Base-by-base conservation (phyloP, 805 yeast species). In the Pichia gijzeniarum region DNA sequence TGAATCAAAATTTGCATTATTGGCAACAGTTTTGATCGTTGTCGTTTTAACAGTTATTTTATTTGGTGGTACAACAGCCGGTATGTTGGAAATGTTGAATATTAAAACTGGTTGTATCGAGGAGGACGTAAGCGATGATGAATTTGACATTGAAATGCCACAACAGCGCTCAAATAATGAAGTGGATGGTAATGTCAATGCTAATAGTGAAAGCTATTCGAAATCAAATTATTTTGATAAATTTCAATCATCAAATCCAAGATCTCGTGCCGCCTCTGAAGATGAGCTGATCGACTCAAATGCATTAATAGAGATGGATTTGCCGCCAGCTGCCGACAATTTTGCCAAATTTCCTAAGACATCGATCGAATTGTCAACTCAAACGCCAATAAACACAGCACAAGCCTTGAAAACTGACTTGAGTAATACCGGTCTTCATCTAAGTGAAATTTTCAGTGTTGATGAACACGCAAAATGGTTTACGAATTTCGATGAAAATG, bases 21-120 rank as follows among this genome's bases (percentile, higher is more conserved):
- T 91, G 44, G 99, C 99, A 3, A 95, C 99, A 0, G 96, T 95
- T 1, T 69, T 95, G 36, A 98, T 95, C 13, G 98, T 91, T 20
- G 99, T 93, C 10, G 99, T 93, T 27, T 70, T 93, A 39, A 93
- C 99, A 0, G 99, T 93, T 25, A 90, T 93, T 45, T 74, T 93
- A 25, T 93, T 93, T 63, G 99, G 99, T 48, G 99, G 99, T 33
- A 93, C 99, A 1, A 93, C 98, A 0, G 97, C 99, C 1, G 86
- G 95, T 38, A 93, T 93, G 99, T 75, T 93, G 48, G 99, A 93
- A 62, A 86, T 91, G 53, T 71, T 93, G 54, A 93, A 95, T 38
- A 95, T 93, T 55, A 83, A 85, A 55, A 85, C 95, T 2, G 99
- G 99, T 1, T 87, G 91, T 51, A 73, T 85, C 17, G 91, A 82